Percentiles rank a stretch among this genome's conserved stretches.
Evolutionary conservation across 495 filamentous ascomycete genomes (phyloP).

Genomic region (Xylaria palmicola): DNA sequence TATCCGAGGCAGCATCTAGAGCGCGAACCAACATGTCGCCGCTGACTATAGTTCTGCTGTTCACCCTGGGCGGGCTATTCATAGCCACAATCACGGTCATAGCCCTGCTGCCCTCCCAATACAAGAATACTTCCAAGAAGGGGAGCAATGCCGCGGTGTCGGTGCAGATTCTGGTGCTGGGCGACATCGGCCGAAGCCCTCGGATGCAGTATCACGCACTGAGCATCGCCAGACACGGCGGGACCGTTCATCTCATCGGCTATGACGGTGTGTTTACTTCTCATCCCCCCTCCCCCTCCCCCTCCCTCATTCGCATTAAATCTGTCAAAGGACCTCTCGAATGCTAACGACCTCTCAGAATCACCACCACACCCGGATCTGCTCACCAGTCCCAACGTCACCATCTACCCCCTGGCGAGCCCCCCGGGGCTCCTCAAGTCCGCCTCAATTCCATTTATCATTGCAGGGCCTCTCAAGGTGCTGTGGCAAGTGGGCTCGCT

Average conservation of each 20-base stretch:
- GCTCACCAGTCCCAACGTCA: conserved; percentile 59
- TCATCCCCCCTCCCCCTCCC: too few relatives aligned
- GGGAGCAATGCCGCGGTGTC: conserved; percentile 35
- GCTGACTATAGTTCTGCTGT: conserved; percentile 25
- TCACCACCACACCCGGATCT: conserved; percentile 71
- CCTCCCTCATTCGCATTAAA: background rate
- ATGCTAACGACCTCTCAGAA: conserved; percentile 26
- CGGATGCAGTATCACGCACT: conserved; percentile 99
- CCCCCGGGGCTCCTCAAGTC: conserved; percentile 64
- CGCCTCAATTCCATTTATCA: conserved; percentile 68
- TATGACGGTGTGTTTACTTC: conserved; percentile 64
- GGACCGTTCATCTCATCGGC: conserved; percentile 79
- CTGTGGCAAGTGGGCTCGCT: conserved; percentile 74
- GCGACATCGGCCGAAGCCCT: conserved; percentile 92
- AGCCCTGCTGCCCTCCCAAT: conserved; percentile 24
- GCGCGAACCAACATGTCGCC: too few relatives aligned
- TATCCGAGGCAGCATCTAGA: too few relatives aligned
- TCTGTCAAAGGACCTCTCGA: background rate
- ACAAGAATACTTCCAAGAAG: conserved; percentile 26
- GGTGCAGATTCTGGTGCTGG: conserved; percentile 90
- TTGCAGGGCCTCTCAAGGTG: conserved; percentile 83
- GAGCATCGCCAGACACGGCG: conserved; percentile 83
- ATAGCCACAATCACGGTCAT: conserved; percentile 16
- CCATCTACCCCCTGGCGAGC: conserved; percentile 62
- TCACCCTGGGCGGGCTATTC: conserved; percentile 21